phyloP scores from a whole-genome alignment of 495 filamentous ascomycete genomes.

The Tirmania nivea region DNA sequence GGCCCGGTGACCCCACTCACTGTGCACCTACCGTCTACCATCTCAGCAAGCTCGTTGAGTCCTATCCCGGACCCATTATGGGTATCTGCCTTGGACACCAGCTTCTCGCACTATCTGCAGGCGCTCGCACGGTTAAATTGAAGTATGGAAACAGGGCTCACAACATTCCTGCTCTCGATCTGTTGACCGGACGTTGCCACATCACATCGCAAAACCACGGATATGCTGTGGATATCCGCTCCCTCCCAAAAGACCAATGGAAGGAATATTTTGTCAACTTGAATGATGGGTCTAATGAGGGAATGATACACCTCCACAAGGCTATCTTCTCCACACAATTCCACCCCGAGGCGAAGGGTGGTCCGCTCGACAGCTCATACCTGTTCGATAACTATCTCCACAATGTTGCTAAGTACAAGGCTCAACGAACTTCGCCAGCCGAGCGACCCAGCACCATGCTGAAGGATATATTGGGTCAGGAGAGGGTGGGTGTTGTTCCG shows the following conservation, averaged over 20 bases:
- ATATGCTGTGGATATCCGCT: constrained; percentile 79
- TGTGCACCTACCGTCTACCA: constrained; percentile 85
- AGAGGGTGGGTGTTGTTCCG: constrained; percentile 76
- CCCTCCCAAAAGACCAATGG: constrained; percentile 47
- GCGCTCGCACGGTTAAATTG: constrained; percentile 74
- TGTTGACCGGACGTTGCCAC: constrained; percentile 90
- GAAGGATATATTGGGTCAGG: constrained; percentile 76
- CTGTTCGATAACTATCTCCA: constrained; percentile 92
- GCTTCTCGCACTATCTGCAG: constrained; percentile 60
- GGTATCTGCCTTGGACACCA: constrained; percentile 94
- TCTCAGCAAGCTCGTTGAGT: constrained; percentile 68
- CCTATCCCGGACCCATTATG: constrained; percentile 76
- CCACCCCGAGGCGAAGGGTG: constrained; percentile 93
- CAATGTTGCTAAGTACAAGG: constrained; percentile 39
- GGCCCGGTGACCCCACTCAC: constrained; percentile 92
- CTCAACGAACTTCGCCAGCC: constrained; percentile 18
- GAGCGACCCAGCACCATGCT: constrained; percentile 66
- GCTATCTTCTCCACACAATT: constrained; percentile 98
- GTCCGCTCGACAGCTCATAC: constrained; percentile 79
- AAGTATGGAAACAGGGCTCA: constrained; percentile 96
- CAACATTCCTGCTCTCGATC: constrained; percentile 89
- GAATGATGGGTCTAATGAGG: constrained; percentile 84
- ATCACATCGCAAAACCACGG: constrained; percentile 98
- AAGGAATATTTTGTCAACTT: constrained; percentile 97
- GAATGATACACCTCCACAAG: constrained; percentile 81